Conservation (phyloP, 208 protist species). For the Vickermania spadyakhi region DNA sequence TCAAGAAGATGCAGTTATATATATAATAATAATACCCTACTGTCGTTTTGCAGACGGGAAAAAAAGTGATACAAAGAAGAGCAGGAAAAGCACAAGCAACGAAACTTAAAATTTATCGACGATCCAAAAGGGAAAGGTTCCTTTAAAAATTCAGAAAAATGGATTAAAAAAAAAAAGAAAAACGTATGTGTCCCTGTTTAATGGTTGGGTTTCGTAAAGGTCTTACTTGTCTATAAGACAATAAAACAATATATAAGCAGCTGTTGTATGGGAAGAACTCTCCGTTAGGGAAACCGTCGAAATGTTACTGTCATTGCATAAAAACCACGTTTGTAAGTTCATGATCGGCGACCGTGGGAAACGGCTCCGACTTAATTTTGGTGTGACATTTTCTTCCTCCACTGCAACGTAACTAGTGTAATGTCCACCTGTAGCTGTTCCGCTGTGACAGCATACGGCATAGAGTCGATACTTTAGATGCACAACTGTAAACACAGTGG, state of each 20-base stretch:
- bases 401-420: slow-evolving; percentile 74
- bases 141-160: too few relatives aligned
- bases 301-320: slow-evolving; percentile 71
- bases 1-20: too few relatives aligned
- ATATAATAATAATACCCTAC: too few relatives aligned
- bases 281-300: slow-evolving; percentile 19
- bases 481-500: slow-evolving; percentile 30
- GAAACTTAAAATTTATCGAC: too few relatives aligned
- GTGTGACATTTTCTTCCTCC: slow-evolving; percentile 5
- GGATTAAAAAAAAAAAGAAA: slow-evolving; percentile 8
- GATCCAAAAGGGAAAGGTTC: too few relatives aligned
- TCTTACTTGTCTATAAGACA: slow-evolving; percentile 4
- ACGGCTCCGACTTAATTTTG: slow-evolving; percentile 1
- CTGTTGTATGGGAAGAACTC: slow-evolving; percentile 25
- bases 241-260: slow-evolving; percentile 83
- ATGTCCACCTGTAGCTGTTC: slow-evolving; percentile 54
- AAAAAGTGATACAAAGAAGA: too few relatives aligned
- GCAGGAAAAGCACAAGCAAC: too few relatives aligned
- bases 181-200: background rate
- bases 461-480: slow-evolving; percentile 51
- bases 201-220: background rate
- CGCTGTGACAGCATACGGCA: slow-evolving; percentile 65
- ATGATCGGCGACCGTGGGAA: background rate
- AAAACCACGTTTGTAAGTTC: slow-evolving; percentile 35
- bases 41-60: too few relatives aligned